Percentiles rank a stretch among this genome's conserved stretches.
Evolutionary conservation across 441 rosid species (phyloP).

Genomic region (Bruguiera hainesii): DNA sequence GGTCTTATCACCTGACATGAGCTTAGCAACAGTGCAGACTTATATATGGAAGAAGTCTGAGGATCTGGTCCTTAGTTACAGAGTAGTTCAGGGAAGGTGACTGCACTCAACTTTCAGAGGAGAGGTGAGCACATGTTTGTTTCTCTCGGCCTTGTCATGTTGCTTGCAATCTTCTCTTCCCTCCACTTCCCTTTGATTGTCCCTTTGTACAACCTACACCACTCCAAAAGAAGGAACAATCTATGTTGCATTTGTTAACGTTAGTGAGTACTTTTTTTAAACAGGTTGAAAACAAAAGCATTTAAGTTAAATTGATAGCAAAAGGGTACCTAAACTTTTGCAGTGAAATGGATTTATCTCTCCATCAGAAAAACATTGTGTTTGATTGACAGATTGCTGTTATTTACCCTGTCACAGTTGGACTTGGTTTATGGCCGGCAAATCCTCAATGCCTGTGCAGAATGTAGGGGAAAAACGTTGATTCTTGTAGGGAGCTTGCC

Average conservation of each 20-base stretch:
- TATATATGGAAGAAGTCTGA: conserved; percentile 98
- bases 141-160: neutral
- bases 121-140: conserved; percentile 33
- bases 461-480: conserved; percentile 17
- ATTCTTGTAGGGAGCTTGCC: conserved; percentile 24
- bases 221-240: too few relatives aligned
- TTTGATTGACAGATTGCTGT: conserved; percentile 3
- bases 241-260: neutral
- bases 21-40: conserved; percentile 92
- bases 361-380: neutral
- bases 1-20: conserved; percentile 98
- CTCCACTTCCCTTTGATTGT: neutral
- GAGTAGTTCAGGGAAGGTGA: conserved; percentile 77
- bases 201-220: too few relatives aligned
- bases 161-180: neutral
- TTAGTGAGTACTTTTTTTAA: neutral
- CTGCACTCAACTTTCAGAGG: conserved; percentile 22
- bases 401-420: conserved; percentile 28
- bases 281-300: neutral
- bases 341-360: neutral
- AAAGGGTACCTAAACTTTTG: too few relatives aligned
- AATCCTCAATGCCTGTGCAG: conserved; percentile 24
- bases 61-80: conserved; percentile 90
- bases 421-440: conserved; percentile 21
- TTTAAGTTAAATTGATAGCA: neutral